Conservation (phyloP, 2,329 filamentous ascomycete genomes). For the Aspergillus sp. region DNA sequence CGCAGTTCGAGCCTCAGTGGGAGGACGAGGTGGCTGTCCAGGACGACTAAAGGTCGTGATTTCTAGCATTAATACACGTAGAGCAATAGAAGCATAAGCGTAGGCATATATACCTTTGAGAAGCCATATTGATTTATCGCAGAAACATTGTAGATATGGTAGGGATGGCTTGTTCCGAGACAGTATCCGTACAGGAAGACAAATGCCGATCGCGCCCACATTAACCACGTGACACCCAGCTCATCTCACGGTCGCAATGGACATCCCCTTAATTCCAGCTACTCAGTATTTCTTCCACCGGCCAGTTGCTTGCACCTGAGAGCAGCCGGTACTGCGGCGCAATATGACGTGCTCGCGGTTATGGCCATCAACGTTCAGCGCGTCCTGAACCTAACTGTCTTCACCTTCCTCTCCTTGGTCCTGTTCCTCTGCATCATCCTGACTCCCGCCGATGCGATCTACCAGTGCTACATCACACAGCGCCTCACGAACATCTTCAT, state of each 20-base stretch:
- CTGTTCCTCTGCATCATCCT: constrained; percentile 73
- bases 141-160: not conserved
- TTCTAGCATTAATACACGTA: constrained; percentile 1
- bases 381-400: constrained; percentile 78
- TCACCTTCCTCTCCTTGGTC: constrained; percentile 73
- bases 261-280: not conserved
- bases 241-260: not conserved
- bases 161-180: not conserved
- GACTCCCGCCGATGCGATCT: constrained; percentile 78
- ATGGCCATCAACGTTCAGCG: constrained; percentile 60
- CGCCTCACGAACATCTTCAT: constrained; percentile 82
- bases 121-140: not conserved
- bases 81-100: constrained; percentile 3
- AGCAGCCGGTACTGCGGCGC: constrained; percentile 13
- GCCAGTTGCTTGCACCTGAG: not conserved
- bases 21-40: constrained; percentile 42
- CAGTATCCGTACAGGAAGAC: too few species aligned
- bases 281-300: not conserved
- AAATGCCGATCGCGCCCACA: not conserved
- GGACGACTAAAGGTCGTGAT: constrained; percentile 30
- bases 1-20: constrained; percentile 28
- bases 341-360: constrained; percentile 26
- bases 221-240: not conserved
- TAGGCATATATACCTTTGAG: not conserved
- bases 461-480: constrained; percentile 67